phyloP scores from a whole-genome alignment of 257 asterid genomes.

The Solanum chmielewskii region DNA sequence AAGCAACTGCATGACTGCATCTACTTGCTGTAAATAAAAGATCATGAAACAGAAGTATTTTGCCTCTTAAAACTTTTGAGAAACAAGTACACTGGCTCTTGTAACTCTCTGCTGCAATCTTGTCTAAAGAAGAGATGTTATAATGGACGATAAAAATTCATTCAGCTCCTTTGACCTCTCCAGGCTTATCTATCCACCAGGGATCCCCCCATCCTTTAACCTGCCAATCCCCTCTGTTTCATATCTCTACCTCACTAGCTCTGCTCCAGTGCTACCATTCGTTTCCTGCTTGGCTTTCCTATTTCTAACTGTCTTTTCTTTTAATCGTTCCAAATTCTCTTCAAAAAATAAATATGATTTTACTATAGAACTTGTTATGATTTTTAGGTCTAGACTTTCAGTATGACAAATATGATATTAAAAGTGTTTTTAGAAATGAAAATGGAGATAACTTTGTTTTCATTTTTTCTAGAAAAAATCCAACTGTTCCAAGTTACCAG shows the following conservation, averaged over 20 bases:
- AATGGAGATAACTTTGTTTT: not conserved
- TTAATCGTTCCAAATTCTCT: not conserved
- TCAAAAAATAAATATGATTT: not conserved
- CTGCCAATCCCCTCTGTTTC: not conserved
- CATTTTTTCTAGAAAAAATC: not conserved
- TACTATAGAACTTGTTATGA: not conserved
- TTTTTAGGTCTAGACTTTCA: not conserved
- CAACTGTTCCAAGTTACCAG: not conserved
- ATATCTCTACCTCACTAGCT: not conserved
- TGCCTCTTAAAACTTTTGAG: not conserved
- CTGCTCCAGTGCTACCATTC: not conserved
- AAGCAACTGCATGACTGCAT: constrained; percentile 4
- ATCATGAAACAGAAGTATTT: not conserved
- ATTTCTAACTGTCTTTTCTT: not conserved
- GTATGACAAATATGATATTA: not conserved
- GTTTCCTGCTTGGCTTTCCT: not conserved
- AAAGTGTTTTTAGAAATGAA: not conserved
- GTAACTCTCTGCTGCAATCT: not conserved
- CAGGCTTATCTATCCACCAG: not conserved
- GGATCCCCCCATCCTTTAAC: not conserved
- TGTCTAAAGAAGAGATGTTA: not conserved
- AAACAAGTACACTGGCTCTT: not conserved
- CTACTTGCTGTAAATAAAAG: not conserved
- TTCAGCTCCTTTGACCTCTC: not conserved
- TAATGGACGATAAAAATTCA: not conserved